These are phyloP conservation scores for Bassia scoparia DNA, from an alignment of 148 eudicot species.

Conservation along the genomic window DNA sequence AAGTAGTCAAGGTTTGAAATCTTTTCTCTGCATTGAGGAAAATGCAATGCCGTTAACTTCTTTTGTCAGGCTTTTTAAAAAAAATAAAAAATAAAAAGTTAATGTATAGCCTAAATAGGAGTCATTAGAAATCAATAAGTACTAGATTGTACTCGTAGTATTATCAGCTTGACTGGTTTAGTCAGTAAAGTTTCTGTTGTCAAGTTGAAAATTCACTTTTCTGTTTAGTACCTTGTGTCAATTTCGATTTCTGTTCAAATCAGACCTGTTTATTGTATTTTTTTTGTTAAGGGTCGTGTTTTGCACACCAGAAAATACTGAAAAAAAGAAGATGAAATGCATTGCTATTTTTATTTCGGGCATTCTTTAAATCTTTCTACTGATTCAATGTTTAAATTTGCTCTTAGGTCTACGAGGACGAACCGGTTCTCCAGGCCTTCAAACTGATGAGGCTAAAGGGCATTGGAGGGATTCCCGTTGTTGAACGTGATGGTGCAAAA, in stretches of 20 bases:
- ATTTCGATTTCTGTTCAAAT: background rate
- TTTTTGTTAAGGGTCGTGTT: background rate
- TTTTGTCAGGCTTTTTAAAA: background rate
- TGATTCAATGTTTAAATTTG: background rate
- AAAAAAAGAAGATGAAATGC: background rate
- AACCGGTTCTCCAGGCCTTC: constrained; percentile 88
- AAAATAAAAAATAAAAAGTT: no score
- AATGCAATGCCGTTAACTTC: background rate
- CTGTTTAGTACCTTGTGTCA: background rate
- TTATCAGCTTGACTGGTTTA: background rate
- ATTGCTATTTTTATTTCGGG: background rate
- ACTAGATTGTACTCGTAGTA: background rate
- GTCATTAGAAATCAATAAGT: background rate
- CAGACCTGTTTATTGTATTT: background rate
- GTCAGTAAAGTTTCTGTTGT: background rate
- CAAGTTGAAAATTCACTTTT: background rate
- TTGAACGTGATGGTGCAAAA: constrained; percentile 62
- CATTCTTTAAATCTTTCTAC: background rate
- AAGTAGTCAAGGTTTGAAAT: constrained; percentile 50
- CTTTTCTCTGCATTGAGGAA: background rate
- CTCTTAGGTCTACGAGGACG: constrained; percentile 71
- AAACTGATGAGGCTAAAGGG: constrained; percentile 79
- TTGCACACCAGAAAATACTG: background rate
- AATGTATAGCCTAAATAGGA: background rate
- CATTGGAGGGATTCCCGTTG: constrained; percentile 80